Evolutionary conservation across 768 basidiomycete species (phyloP).

Genomic region (Lentinus brumalis): DNA sequence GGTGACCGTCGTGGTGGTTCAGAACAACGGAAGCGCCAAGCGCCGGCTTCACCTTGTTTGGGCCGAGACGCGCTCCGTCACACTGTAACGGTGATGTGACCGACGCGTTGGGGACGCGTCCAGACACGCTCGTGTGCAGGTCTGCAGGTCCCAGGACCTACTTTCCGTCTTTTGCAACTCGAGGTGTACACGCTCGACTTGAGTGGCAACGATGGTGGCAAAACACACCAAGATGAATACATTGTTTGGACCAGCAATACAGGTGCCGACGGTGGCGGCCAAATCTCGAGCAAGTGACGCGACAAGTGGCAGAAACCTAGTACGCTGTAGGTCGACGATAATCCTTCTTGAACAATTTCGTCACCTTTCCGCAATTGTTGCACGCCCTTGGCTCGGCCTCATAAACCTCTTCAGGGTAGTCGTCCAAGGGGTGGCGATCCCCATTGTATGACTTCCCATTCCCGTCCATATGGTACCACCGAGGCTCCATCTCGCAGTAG

Average conservation of each 20-base stretch:
- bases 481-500: conserved; percentile 34
- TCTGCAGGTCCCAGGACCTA: too few relatives aligned
- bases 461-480: conserved; percentile 32
- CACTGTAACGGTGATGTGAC: conserved; percentile 5
- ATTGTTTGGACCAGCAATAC: too few relatives aligned
- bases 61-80: conserved; percentile 8
- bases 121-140: not conserved
- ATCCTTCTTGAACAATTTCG: conserved; percentile 17
- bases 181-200: too few relatives aligned
- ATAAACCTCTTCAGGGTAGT: conserved; percentile 29
- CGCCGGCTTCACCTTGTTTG: not conserved
- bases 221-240: too few relatives aligned
- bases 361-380: conserved; percentile 34
- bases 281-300: too few relatives aligned
- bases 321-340: not conserved
- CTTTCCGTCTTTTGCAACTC: too few relatives aligned
- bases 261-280: too few relatives aligned
- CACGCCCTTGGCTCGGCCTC: conserved; percentile 32
- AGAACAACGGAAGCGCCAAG: conserved; percentile 7
- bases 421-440: conserved; percentile 35
- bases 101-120: conserved; percentile 8
- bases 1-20: conserved; percentile 14
- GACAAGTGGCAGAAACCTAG: not conserved
- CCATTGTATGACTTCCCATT: conserved; percentile 31
- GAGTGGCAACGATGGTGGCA: too few relatives aligned